Base-by-base conservation (phyloP, 75 land plant species). In the Isoetes taiwanensis region DNA sequence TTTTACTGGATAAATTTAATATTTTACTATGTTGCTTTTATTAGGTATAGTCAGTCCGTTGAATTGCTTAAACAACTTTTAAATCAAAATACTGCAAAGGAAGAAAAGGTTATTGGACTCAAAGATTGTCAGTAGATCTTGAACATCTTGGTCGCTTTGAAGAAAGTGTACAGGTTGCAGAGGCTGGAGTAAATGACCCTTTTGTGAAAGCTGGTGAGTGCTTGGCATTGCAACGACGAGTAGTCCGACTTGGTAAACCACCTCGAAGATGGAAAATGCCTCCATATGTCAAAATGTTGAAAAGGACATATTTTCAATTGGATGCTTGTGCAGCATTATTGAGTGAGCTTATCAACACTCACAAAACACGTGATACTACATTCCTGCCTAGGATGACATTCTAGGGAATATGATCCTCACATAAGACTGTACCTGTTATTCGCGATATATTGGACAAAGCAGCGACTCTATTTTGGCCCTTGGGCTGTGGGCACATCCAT, bases 251-350 rank as follows among this genome's bases (percentile, higher is more conserved):
- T 43, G 79, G 85, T 10, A 90, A 83, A 61, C 97, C 97, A 50
- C 97, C 97, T 58, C 69, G 97, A 52, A 71, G 97, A 14, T 90
- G 97, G 97, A 83, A 74, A 66, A 59, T 37, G 34, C 94, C 97
- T 20, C 52, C 70, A 32, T 90, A 64, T 76, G 79, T 84, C 5
- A 41, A 60, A 3, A 63, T 73, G 14, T 31, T 90, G 37, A 70
- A 69, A 21, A 63, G 74, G 54, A 76, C 71, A 52, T 78, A n/a
- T n/a, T n/a, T n/a, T n/a, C n/a, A n/a, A n/a, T n/a, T n/a, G n/a
- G n/a, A n/a, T n/a, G n/a, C n/a, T n/a, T n/a, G n/a, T n/a, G n/a
- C n/a, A n/a, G n/a, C n/a, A n/a, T n/a, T n/a, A n/a, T n/a, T n/a
- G n/a, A n/a, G n/a, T n/a, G n/a, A n/a, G n/a, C n/a, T n/a, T n/a